Evolutionary conservation across 2,329 filamentous ascomycete species (phyloP), one percentile per base, ranked within the genome.

Genomic region (Diaporthe ampelina): DNA sequence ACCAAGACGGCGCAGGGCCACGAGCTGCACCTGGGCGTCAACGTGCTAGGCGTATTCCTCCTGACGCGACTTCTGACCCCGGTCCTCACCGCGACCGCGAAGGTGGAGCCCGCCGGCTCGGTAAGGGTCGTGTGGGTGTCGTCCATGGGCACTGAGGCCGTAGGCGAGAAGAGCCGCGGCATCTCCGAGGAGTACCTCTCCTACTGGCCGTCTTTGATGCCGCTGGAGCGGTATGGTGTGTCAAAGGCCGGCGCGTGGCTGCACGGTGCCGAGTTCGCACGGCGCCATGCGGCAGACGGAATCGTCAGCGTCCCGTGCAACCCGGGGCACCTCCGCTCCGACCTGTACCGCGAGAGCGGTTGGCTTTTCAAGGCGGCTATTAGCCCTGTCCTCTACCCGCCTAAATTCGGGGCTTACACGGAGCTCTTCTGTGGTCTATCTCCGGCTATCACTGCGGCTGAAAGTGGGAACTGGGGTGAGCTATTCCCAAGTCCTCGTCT

Each of bases 351-450:
- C 4, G 59, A 73, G 48, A 52, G 45, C 9, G 71, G 59, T 17
- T 54, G 43, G 29, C 10, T 69, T 9, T 59, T 76, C 32, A 61
- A 58, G 32, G 15, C 57, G 7, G 35, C 56, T 1, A 40, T 69
- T 26, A 57, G 26, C 24, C 26, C 29, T 7, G 29, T 78, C 21
- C 63, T 77, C 56, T 67, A 79, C 73, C 74, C 77, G 24, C 11
- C 73, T 45, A 37, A 77, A 72, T 75, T 76, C 40, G 84, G 84
- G 19, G 83, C 82, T 5, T 85, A 83, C 76, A 85, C 83, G 0
- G 81, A 84, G 79, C 76, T 86, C 11, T 85, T 80, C 74, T 80
- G 81, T 32, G 83, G 80, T 9, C 77, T 83, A 56, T 82, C 82
- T 4, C 80, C 81, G 5, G 80, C 83, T 0, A 76, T 85, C 21